These are phyloP conservation scores for Nannochloropsis oceanica DNA, from an alignment of 108 stramenopile species.

Conservation along the genomic window DNA sequence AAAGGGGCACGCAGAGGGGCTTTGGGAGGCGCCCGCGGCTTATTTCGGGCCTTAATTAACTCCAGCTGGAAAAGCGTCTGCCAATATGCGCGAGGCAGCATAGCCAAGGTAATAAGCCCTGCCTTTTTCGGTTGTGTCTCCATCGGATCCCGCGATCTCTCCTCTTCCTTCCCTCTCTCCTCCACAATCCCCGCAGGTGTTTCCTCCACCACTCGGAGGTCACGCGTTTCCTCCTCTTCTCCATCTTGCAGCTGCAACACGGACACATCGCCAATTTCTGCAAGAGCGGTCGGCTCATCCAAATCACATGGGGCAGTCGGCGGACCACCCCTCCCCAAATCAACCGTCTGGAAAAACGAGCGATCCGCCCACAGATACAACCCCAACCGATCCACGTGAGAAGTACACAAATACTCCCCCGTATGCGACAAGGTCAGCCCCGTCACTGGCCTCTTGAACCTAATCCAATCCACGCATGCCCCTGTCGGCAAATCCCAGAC, in stretches of 20 bases:
- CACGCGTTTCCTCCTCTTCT: conserved; percentile 12
- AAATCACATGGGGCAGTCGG: background rate
- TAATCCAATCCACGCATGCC: conserved; percentile 78
- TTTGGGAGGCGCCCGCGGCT: conserved; percentile 77
- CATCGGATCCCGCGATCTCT: conserved; percentile 15
- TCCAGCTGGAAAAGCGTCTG: conserved; percentile 84
- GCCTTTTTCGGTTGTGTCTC: conserved; percentile 33
- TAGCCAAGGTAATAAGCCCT: conserved; percentile 64
- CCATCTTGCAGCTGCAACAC: background rate
- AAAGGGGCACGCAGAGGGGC: conserved; percentile 78
- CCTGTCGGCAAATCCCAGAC: conserved; percentile 91
- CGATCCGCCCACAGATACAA: conserved; percentile 82
- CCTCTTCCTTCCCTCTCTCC: conserved; percentile 30
- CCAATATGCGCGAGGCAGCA: conserved; percentile 86
- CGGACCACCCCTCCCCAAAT: background rate
- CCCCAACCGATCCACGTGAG: conserved; percentile 60
- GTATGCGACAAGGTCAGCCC: conserved; percentile 71
- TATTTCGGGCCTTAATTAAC: conserved; percentile 77
- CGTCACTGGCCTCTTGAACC: conserved; percentile 58
- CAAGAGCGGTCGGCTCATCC: background rate
- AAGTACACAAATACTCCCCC: conserved; percentile 88
- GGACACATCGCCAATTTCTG: background rate
- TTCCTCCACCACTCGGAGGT: background rate
- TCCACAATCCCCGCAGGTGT: background rate
- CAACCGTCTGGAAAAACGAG: conserved; percentile 12